Evolutionary conservation across 1,284 basidiomycete species (phyloP), one percentile per base, ranked within the genome.

Genomic region (Naganishia cerealis): DNA sequence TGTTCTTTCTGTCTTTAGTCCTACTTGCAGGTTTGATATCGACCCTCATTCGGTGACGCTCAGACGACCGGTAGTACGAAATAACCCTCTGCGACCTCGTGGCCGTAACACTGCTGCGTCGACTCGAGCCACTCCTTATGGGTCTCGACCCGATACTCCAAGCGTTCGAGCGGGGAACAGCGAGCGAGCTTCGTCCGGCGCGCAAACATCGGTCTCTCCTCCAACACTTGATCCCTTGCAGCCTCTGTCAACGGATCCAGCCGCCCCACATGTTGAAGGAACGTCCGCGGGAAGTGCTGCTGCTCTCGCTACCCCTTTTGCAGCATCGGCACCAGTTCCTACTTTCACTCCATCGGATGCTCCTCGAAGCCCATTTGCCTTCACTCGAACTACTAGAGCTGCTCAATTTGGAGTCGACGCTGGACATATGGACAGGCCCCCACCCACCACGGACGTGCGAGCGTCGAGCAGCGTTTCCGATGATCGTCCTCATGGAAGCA

Each of bases 21-120:
- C 80, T 0, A 78, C 78, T 8, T 81, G 80, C 65, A 70, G 80
- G 63, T 73, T 80, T 15, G 78, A 81, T 58, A 74, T 81, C 16
- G 80, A 81, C 69, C 80, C 80, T 0, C 67, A 78, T 10, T 73
- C 76, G 13, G 79, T 79, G 16, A 71, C 70, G 4, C 63, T 71
- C 24, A 67, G 69, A 1, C 73, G 79, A 10, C 71, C 75, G 21
- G 67, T 67, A 3, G 68, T 72, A 3, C 71, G 73, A 24, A 63
- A 54, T n/a, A 72, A 71, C 24, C 72, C 72, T 0, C 40, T 75
- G 18, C 72, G 75, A 72, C 75, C 73, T 1, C 54, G 59, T 10
- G 24, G 15, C 2, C 43, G 61, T 1, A 63, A 63, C 39, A 52
- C 46, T 8, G 61, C 61, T 18, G 29, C 61, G 15, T 63, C 61